These are phyloP conservation scores for Lippia alba DNA, from an alignment of 305 asterid species.

Conservation along the genomic window DNA sequence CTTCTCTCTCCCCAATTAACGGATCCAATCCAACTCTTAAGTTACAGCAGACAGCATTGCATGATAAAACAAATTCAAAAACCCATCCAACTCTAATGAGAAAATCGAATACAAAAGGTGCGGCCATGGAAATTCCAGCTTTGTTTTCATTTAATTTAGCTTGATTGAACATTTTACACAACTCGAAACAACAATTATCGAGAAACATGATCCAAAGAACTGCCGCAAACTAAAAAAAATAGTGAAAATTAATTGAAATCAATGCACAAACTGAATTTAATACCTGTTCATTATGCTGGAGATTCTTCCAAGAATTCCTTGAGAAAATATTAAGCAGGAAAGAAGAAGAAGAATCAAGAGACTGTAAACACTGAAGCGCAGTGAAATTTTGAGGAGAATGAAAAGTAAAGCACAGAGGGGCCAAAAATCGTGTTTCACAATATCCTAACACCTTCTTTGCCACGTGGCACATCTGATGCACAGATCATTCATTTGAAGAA, in stretches of 20 bases:
- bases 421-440: no score
- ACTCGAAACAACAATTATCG: conserved; percentile 12
- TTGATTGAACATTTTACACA: neutral
- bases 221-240: neutral
- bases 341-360: neutral
- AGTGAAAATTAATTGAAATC: neutral
- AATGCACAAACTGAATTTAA: neutral
- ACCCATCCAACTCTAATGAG: neutral
- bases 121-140: neutral
- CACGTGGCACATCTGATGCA: no score
- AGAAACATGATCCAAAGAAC: conserved; percentile 8
- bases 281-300: conserved; percentile 38
- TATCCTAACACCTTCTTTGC: no score
- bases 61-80: neutral
- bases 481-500: no score
- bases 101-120: neutral
- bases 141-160: conserved; percentile 4
- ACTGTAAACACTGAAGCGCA: neutral
- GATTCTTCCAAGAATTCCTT: neutral
- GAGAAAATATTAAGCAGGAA: neutral
- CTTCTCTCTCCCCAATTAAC: neutral
- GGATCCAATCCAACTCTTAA: no score
- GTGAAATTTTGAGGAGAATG: neutral
- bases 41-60: neutral
- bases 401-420: no score